Conservation (phyloP, 139 green algal genomes). For the Tetraselmis chui region DNA sequence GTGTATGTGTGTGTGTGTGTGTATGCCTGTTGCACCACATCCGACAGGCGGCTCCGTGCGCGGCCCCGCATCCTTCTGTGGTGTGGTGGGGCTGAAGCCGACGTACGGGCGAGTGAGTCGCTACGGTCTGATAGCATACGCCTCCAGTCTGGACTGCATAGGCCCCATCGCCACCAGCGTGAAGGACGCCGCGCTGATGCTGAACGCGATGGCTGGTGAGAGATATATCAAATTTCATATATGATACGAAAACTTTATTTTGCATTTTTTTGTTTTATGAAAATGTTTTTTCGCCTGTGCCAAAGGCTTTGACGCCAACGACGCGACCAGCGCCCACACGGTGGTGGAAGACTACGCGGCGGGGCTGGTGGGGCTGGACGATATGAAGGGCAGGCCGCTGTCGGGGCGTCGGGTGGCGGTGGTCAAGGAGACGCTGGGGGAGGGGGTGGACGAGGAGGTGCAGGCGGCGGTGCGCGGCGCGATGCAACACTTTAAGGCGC, state of each 20-base stretch:
- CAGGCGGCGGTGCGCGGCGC: conserved; percentile 39
- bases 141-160: conserved; percentile 83
- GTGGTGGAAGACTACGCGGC: conserved; percentile 29
- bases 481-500: conserved; percentile 51
- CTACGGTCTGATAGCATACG: conserved; percentile 91
- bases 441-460: conserved; percentile 60
- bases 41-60: conserved; percentile 83
- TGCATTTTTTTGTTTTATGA: neutral
- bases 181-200: conserved; percentile 71
- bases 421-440: conserved; percentile 73
- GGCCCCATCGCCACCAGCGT: conserved; percentile 74
- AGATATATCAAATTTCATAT: conserved; percentile 2
- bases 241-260: conserved; percentile 5
- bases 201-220: conserved; percentile 32
- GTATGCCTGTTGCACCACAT: no score
- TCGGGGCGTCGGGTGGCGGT: conserved; percentile 62
- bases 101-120: conserved; percentile 89
- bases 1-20: no score
- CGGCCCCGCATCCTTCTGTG: conserved; percentile 92
- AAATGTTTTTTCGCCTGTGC: no score
- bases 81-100: conserved; percentile 93
- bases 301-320: conserved; percentile 48
- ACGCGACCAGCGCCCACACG: conserved; percentile 55
- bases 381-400: conserved; percentile 50
- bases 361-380: conserved; percentile 31